Evolutionary conservation across 2,329 filamentous ascomycete genomes (phyloP), one percentile per base, ranked within the genome.

Genomic region (Arthroderma sp.): DNA sequence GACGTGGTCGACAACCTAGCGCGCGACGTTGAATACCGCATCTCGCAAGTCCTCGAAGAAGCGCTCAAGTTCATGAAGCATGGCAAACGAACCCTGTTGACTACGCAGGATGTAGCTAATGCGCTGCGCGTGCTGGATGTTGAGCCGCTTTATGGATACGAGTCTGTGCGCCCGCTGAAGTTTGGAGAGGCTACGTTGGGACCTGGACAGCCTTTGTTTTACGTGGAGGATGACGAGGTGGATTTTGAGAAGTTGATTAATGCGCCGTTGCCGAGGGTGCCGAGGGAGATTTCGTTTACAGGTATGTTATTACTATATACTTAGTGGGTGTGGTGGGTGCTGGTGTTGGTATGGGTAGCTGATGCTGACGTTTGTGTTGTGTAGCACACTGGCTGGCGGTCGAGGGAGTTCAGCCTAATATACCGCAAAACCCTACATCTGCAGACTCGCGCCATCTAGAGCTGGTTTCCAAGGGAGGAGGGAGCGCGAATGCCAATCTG

Each of bases 221-320:
- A 98, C 61, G 83, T 98, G 33, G 91, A 98, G 59, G 91, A 98
- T 61, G 91, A 98, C 60, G 91, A 98, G 69, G 82, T 96, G 44
- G 91, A 98, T 64, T 96, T 98, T 60, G 91, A 98, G 69, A 96
- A 96, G 71, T 71, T 98, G 53, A 95, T 98, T 61, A 98, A 98
- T 67, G 87, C 87, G 52, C 85, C 91, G 4, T 67, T 98, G 53
- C 91, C 91, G 28, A 95, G 93, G 64, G 88, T 98, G 29, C 91
- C 91, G 31, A 75, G 89, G 41, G 91, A 98, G 63, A 83, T 91
- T 56, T 85, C 80, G 49, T 89, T 95, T 59, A 96, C 89, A 36
- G 83, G 86, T 89, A 68, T 46, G 73, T 53, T 22, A n/a, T 11
- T 42, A 29, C 9, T 22, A 22, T 22, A 22, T 22, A 22, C 15